Conservation (phyloP, 495 filamentous ascomycete species). For the Copromyces sp. region DNA sequence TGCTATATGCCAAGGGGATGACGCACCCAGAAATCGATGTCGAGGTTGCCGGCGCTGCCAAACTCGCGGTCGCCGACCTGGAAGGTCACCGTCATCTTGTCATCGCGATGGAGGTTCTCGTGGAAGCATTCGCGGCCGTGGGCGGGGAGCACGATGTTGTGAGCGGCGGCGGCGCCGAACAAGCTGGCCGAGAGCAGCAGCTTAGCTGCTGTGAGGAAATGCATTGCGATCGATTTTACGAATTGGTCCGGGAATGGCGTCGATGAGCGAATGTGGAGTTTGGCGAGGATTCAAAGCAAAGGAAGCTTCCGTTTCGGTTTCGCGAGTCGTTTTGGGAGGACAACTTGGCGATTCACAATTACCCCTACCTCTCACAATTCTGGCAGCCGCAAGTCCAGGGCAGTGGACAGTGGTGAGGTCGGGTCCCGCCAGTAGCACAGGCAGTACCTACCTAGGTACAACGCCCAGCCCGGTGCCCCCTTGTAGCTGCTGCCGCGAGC, state of each 20-base stretch:
- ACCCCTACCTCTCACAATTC: background rate
- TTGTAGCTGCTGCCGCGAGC: background rate
- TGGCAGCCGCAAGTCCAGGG: background rate
- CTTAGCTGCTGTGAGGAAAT: conserved; percentile 32
- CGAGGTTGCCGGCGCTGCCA: conserved; percentile 85
- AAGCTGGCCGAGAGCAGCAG: conserved; percentile 54
- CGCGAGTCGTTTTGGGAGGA: conserved; percentile 14
- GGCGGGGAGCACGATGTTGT: conserved; percentile 90
- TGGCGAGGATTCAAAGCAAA: conserved; percentile 2
- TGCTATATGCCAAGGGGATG: conserved; percentile 1
- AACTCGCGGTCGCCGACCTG: conserved; percentile 97
- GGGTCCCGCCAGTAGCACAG: background rate
- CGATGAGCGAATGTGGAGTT: conserved; percentile 2
- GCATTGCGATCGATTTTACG: conserved; percentile 16
- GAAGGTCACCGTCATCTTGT: conserved; percentile 97
- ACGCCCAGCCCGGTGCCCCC: background rate
- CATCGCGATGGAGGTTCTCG: conserved; percentile 82
- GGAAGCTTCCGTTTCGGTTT: conserved; percentile 8
- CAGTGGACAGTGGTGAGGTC: background rate
- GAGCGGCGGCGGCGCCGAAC: conserved; percentile 55
- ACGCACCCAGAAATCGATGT: conserved; percentile 96
- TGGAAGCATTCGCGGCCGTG: conserved; percentile 96
- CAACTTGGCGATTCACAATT: conserved; percentile 18
- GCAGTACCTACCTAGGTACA: background rate
- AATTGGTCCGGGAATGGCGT: background rate